Conservation (phyloP, 345 rosid genomes). For the Arabis hirsuta region DNA sequence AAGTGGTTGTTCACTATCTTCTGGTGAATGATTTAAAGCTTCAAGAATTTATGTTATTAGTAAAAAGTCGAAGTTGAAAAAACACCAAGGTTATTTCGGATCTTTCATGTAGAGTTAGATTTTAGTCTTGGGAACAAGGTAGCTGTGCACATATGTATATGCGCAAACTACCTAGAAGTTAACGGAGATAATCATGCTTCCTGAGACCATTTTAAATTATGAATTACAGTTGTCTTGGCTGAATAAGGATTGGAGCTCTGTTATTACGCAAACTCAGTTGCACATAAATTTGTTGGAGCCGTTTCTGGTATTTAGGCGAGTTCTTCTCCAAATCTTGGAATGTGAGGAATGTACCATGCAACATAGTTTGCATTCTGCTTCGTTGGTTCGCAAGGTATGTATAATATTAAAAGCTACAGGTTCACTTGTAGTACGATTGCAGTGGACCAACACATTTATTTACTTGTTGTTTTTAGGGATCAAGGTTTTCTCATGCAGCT, state of each 20-base stretch:
- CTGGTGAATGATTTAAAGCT: no score
- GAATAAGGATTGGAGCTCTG: conserved; percentile 73
- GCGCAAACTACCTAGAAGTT: conserved; percentile 16
- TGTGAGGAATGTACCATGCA: conserved; percentile 61
- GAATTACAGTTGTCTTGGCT: conserved; percentile 71
- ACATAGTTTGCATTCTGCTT: conserved; percentile 90
- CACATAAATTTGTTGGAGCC: conserved; percentile 96
- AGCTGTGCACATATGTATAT: neutral
- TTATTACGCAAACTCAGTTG: conserved; percentile 68
- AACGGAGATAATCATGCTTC: conserved; percentile 27
- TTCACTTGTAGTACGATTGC: conserved; percentile 16
- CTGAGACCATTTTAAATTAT: conserved; percentile 38
- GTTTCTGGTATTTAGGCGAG: conserved; percentile 84
- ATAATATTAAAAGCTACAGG: conserved; percentile 19
- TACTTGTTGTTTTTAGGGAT: conserved; percentile 59
- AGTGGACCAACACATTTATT: conserved; percentile 26
- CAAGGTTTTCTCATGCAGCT: conserved; percentile 85
- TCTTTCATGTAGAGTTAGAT: conserved; percentile 13
- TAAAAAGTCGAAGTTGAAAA: no score
- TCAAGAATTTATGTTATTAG: no score
- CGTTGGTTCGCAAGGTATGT: conserved; percentile 86
- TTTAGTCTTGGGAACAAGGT: conserved; percentile 21
- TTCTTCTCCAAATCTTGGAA: conserved; percentile 76
- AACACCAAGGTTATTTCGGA: neutral
- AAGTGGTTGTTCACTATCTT: no score